Conservation (phyloP, 441 rosid genomes). For the Iberis amara region DNA sequence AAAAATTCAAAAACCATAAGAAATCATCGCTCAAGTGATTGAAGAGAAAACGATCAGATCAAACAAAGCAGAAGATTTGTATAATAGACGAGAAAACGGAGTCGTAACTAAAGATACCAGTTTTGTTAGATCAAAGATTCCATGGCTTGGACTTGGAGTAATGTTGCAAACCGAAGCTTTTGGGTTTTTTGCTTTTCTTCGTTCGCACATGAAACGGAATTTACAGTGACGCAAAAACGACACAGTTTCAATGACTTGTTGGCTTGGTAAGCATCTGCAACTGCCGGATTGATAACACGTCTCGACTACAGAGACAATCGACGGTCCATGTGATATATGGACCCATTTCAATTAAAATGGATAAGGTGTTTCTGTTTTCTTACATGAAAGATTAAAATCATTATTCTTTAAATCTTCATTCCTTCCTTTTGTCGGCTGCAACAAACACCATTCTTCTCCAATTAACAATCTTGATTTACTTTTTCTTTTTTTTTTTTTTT, state of each 20-base stretch:
- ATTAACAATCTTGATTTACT: too few species aligned
- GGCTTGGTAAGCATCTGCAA: conserved; percentile 25
- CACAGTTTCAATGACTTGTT: conserved; percentile 25
- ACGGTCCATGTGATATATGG: conserved; percentile 19
- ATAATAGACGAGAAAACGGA: conserved; percentile 6
- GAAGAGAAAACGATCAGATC: conserved; percentile 13
- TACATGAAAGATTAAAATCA: conserved; percentile 11
- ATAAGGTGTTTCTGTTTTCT: conserved; percentile 21
- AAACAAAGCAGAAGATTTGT: not conserved
- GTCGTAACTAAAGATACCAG: conserved; percentile 23
- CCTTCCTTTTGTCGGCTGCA: conserved; percentile 20
- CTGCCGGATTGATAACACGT: conserved; percentile 21
- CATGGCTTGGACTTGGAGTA: conserved; percentile 22
- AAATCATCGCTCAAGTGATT: not conserved
- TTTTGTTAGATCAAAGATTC: conserved; percentile 23
- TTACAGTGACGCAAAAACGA: conserved; percentile 25
- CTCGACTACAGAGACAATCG: not conserved
- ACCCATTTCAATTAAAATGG: conserved; percentile 16
- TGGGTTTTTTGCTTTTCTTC: conserved; percentile 27
- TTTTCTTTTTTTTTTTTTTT: too few species aligned
- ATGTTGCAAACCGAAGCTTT: conserved; percentile 29
- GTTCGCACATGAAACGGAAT: conserved; percentile 18
- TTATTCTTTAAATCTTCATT: conserved; percentile 18
- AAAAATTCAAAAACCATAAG: not conserved
- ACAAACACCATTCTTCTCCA: too few species aligned